A percentile compares a stretch with the other conserved stretches of the same genome.
phyloP scores from a whole-genome alignment of 2,329 filamentous ascomycete species.

The Aspergillus tamarii region DNA sequence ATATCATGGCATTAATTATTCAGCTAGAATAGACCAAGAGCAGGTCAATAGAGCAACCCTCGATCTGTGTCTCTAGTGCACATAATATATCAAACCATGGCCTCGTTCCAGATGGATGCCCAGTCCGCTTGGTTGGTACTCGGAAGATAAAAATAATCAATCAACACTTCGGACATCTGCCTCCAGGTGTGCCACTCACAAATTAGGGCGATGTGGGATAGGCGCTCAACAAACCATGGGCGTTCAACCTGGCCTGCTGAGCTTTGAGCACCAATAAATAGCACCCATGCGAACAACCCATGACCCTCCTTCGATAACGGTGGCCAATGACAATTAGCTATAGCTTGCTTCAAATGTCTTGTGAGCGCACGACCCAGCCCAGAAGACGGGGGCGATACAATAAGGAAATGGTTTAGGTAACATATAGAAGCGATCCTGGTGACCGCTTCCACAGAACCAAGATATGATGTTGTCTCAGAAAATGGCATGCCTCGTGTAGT shows the following conservation, averaged over 20 bases:
- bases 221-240: constrained; percentile 35
- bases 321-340: constrained; percentile 22
- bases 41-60: not conserved
- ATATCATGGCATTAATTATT: not conserved
- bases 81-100: constrained; percentile 19
- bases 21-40: not conserved
- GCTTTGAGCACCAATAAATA: constrained; percentile 39
- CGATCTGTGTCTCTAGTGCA: not conserved
- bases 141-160: constrained; percentile 34
- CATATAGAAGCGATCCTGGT: constrained; percentile 35
- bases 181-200: constrained; percentile 36
- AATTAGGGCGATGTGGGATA: constrained; percentile 29
- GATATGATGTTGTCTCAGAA: constrained; percentile 9
- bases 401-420: constrained; percentile 36
- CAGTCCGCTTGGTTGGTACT: constrained; percentile 29
- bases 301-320: constrained; percentile 23
- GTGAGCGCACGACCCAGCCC: constrained; percentile 40
- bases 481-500: not conserved
- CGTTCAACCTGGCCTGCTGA: constrained; percentile 32
- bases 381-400: constrained; percentile 37
- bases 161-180: constrained; percentile 30
- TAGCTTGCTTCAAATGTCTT: constrained; percentile 30
- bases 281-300: constrained; percentile 35
- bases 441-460: constrained; percentile 35
- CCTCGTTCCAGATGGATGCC: constrained; percentile 36